Base-by-base conservation (phyloP, 257 asterid species). In the Knoxia roxburghii region DNA sequence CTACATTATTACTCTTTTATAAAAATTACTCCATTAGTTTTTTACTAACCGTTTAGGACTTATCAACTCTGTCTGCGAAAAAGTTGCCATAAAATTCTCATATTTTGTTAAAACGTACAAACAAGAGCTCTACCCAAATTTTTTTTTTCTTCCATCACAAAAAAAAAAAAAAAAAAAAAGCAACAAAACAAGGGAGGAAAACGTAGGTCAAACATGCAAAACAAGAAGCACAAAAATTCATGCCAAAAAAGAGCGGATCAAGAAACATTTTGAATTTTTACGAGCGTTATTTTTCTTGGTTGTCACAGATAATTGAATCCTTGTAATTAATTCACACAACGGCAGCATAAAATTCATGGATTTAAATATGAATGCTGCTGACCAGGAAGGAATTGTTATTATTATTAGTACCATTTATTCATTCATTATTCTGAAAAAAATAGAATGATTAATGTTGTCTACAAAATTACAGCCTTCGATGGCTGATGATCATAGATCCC, bases 151-250 rank as follows among this genome's bases (percentile, higher is more conserved):
- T n/a, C n/a, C n/a, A n/a, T n/a, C n/a, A n/a, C 51, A 21, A 37
- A 27, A 57, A 68, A 20, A 46, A n/a, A 71, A 71, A 48, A 33
- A 50, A 13, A 33, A 54, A 4, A 24, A 17, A 26, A 39, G 23
- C 5, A 61, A 5, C 5, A 23, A 7, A 12, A 29, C 8, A 29
- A 30, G 30, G 23, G 24, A 7, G 26, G 13, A 12, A 48, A 48
- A 48, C 17, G 8, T 72, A 37, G 55, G 73, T 67, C 78, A 82
- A 78, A 68, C 79, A 69, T 79, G 59, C 70, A 78, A 74, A 76
- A 49, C 33, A 57, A 61, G 64, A 66, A 53, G 65, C 76, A 69
- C 80, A 83, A 68, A 79, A 77, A 81, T 73, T 84, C 81, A 82
- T 66, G 86, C 76, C 71, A 81, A 79, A 65, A 46, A 50, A 64